These are phyloP conservation scores for Mortierella antarctica DNA, from an alignment of 192 early-diverging fungal genomes.

Conservation along the genomic window DNA sequence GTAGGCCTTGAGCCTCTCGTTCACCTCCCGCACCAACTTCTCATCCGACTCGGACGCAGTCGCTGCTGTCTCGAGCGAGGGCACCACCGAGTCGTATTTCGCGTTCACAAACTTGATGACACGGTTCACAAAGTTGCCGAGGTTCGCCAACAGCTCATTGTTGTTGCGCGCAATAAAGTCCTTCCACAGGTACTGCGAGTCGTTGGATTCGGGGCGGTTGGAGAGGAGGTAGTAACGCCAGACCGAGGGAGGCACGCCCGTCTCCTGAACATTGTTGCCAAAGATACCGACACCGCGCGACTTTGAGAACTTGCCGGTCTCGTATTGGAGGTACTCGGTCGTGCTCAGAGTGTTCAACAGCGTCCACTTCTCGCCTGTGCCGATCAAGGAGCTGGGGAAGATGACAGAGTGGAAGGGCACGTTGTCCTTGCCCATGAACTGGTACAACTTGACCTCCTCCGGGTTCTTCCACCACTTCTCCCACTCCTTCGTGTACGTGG, in stretches of 20 bases:
- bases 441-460: conserved; percentile 93
- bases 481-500: conserved; percentile 94
- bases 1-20: conserved; percentile 80
- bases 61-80: conserved; percentile 60
- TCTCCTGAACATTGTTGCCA: conserved; percentile 93
- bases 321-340: conserved; percentile 98
- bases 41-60: conserved; percentile 68
- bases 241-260: conserved; percentile 89
- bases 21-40: conserved; percentile 85
- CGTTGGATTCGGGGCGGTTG: conserved; percentile 91
- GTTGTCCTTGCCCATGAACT: conserved; percentile 99
- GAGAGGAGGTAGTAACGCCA: conserved; percentile 98
- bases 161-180: conserved; percentile 96
- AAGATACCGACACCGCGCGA: conserved; percentile 96
- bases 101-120: conserved; percentile 91
- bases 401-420: conserved; percentile 99
- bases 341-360: conserved; percentile 91
- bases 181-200: conserved; percentile 93
- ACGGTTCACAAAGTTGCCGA: conserved; percentile 99
- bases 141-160: conserved; percentile 92
- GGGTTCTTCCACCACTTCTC: conserved; percentile 99
- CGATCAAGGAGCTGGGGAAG: conserved; percentile 91
- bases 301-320: conserved; percentile 97
- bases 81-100: conserved; percentile 92
- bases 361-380: conserved; percentile 91